These are phyloP conservation scores for Tetracentron sinense DNA, from an alignment of 164 flowering plant species.

Conservation along the genomic window DNA sequence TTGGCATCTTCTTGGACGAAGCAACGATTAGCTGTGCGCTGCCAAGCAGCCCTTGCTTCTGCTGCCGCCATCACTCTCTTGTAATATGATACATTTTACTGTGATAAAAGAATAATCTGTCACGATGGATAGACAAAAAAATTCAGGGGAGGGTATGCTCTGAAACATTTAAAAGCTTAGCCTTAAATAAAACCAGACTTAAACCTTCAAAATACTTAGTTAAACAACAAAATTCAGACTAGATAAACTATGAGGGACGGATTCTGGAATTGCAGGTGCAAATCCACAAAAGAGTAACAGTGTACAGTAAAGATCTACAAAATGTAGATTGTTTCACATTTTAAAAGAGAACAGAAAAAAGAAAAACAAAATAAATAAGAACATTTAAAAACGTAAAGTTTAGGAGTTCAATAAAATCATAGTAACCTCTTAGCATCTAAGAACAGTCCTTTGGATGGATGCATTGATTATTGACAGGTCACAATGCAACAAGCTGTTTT, in stretches of 20 bases:
- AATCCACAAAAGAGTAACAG: neutral
- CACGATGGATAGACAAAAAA: neutral
- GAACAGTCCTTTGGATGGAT: no score
- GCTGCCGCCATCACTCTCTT: slow-evolving; percentile 73
- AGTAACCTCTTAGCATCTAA: no score
- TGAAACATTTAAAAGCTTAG: neutral
- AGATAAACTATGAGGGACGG: neutral
- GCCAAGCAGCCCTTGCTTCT: slow-evolving; percentile 96
- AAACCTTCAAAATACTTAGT: neutral
- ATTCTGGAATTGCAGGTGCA: neutral
- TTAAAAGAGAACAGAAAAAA: no score
- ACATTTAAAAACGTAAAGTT: no score
- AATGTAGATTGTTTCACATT: no score
- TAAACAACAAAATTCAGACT: neutral
- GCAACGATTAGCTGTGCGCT: slow-evolving; percentile 82
- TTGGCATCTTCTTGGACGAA: slow-evolving; percentile 95
- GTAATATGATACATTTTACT: slow-evolving; percentile 21
- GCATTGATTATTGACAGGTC: no score
- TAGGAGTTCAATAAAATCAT: no score
- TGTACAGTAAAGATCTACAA: no score
- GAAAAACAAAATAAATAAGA: no score
- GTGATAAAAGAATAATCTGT: slow-evolving; percentile 1
- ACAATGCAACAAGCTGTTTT: no score
- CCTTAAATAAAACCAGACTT: neutral
- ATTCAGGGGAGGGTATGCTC: neutral